Base-by-base conservation (phyloP, 2,329 filamentous ascomycete species). In the Aspergillus sp. region DNA sequence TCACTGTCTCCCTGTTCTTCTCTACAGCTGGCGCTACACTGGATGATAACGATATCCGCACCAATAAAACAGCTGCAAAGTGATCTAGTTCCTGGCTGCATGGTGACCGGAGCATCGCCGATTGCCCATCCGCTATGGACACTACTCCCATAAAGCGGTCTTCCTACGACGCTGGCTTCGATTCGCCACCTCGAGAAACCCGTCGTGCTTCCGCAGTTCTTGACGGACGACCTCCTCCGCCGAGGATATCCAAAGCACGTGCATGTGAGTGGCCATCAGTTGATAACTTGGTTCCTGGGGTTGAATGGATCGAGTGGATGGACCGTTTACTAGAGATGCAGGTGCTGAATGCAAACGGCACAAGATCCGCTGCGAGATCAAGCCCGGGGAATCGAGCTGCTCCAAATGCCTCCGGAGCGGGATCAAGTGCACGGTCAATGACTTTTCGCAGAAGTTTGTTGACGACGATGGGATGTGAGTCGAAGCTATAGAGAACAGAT, bases 331-430 rank as follows among this genome's bases (percentile, higher is more conserved):
- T 28, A 10, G 12, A 34, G 26, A 29, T 48, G n/a, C 43, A 72
- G 69, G 69, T 45, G 67, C 70, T 10, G 73, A 75, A 57, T 78
- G 75, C 50, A 75, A 77, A 52, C 69, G 68, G 26, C 73, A 76
- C 53, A 79, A 79, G 57, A 77, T 79, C 54, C 74, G 75, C 55
- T 79, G 76, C 56, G 71, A 75, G 48, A 70, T 77, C 52, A 67
- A 71, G 46, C 57, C 68, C 9, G 73, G 72, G 5, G 66, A 73
- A 49, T 54, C 64, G 5, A 69, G 66, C 47, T 79, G 76, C 57
- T 68, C 67, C 6, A 70, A 77, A 53, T 79, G 76, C 53, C 57
- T 66, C 30, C 72, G 73, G 36, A 71, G 73, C 27, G 72, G 73
- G 7, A 65, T 78, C 36, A 71, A 73, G 49, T 79, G 76, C 53